Conservation (phyloP, 345 rosid species). For the Boechera retrofracta region DNA sequence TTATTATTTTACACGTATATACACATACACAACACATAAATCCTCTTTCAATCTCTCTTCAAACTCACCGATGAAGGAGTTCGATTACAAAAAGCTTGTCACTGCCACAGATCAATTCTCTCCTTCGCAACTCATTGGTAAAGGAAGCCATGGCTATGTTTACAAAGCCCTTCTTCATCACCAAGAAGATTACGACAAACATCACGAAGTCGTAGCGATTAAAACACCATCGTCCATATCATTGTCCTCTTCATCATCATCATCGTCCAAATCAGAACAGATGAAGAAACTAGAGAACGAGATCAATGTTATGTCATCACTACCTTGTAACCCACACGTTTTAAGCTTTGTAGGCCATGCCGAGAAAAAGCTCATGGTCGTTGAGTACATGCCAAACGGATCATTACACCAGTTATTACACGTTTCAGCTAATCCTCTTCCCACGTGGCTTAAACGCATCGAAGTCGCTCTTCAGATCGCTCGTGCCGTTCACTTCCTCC, state of each 20-base stretch:
- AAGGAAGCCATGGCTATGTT: conserved; percentile 82
- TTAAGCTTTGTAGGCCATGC: conserved; percentile 56
- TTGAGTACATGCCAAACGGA: conserved; percentile 81
- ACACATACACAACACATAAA: background rate
- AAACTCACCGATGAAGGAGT: conserved; percentile 34
- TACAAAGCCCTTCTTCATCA: conserved; percentile 49
- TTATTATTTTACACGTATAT: conserved; percentile 11
- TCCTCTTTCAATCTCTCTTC: background rate
- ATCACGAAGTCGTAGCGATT: conserved; percentile 51
- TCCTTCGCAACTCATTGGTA: conserved; percentile 62
- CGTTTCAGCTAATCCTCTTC: conserved; percentile 40
- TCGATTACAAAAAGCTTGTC: conserved; percentile 60
- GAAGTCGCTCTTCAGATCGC: conserved; percentile 67
- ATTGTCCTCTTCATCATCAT: conserved; percentile 10
- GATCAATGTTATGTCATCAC: conserved; percentile 57
- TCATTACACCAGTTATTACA: conserved; percentile 68
- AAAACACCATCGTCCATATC: conserved; percentile 51
- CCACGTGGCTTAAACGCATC: conserved; percentile 62
- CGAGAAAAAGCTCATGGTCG: conserved; percentile 56
- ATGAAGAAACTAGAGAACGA: conserved; percentile 64
- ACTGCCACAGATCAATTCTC: conserved; percentile 64
- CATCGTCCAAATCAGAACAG: conserved; percentile 36
- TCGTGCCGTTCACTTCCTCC: conserved; percentile 65
- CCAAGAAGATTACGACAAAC: conserved; percentile 10
- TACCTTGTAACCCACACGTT: conserved; percentile 49